These are phyloP conservation scores for Neospermospora avenae DNA, from an alignment of 2,329 filamentous ascomycete species.

Conservation along the genomic window DNA sequence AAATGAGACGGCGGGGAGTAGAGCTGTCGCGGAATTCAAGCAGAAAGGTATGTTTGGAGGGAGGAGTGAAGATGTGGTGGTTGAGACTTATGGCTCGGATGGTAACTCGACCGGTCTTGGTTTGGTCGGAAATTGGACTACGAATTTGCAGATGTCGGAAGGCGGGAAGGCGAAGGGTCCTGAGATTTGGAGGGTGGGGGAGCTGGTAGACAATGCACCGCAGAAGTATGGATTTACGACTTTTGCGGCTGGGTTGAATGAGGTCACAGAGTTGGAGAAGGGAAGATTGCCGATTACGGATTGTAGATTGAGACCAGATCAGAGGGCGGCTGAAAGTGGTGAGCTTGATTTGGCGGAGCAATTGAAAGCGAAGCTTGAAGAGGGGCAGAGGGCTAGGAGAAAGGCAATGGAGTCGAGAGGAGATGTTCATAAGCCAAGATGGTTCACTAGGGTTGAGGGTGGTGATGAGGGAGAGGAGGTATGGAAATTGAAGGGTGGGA, in stretches of 20 bases:
- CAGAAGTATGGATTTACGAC: slow-evolving; percentile 84
- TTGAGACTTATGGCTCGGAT: slow-evolving; percentile 66
- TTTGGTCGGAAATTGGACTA: slow-evolving; percentile 82
- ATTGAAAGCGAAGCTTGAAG: slow-evolving; percentile 80
- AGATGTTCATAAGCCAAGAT: slow-evolving; percentile 70
- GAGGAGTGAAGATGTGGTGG: slow-evolving; percentile 81
- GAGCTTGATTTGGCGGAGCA: slow-evolving; percentile 80
- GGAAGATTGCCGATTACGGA: slow-evolving; percentile 77
- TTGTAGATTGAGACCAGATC: slow-evolving; percentile 79
- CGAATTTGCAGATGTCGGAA: slow-evolving; percentile 62
- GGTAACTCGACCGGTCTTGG: slow-evolving; percentile 65
- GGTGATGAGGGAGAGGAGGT: slow-evolving; percentile 62
- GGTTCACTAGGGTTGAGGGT: slow-evolving; percentile 71
- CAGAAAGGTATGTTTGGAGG: slow-evolving; percentile 97
- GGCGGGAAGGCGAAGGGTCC: slow-evolving; percentile 58
- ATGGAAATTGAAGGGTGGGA: slow-evolving; percentile 74
- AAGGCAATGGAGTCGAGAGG: slow-evolving; percentile 72
- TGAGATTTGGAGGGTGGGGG: slow-evolving; percentile 75
- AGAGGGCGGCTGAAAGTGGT: slow-evolving; percentile 78
- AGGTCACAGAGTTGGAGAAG: slow-evolving; percentile 77
- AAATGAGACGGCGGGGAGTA: slow-evolving; percentile 80
- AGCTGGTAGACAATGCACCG: slow-evolving; percentile 73
- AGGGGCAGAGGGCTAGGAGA: slow-evolving; percentile 74
- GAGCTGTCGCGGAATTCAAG: slow-evolving; percentile 86
- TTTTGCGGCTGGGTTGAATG: slow-evolving; percentile 84